Percentiles rank a stretch among this genome's conserved stretches.
These are phyloP conservation scores for Leishmania mexicana DNA, from an alignment of 208 protist genomes.

Conservation along the genomic window DNA sequence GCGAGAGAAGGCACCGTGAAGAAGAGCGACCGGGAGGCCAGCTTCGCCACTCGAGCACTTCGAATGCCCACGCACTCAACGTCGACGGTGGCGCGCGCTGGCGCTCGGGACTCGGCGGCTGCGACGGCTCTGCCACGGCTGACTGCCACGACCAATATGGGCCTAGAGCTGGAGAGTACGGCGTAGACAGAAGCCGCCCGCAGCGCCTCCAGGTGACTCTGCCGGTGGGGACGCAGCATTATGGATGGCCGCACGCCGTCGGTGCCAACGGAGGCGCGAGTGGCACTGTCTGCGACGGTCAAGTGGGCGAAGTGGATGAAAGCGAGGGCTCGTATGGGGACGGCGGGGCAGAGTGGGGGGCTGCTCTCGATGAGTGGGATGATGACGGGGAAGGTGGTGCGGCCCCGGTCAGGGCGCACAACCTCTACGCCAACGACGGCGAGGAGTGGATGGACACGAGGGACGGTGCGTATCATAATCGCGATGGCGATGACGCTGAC, in stretches of 20 bases:
- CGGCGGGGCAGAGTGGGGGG: neutral
- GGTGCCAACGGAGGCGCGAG: neutral
- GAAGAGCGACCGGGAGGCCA: neutral
- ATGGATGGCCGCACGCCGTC: neutral
- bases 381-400: neutral
- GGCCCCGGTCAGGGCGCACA: too few species aligned
- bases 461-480: neutral
- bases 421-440: neutral
- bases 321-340: neutral
- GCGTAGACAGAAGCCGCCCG: neutral
- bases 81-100: neutral
- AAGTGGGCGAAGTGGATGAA: neutral
- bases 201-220: neutral
- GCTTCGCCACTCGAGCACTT: neutral
- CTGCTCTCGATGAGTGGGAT: neutral
- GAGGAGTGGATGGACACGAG: neutral
- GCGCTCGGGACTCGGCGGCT: neutral
- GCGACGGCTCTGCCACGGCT: neutral
- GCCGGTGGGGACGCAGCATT: neutral
- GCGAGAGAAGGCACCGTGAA: neutral
- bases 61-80: neutral
- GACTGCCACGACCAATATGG: neutral
- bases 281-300: neutral
- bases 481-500: neutral
- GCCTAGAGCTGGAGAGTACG: neutral